Conservation (phyloP, 495 filamentous ascomycete genomes). For the Schizothecium vesticola region DNA sequence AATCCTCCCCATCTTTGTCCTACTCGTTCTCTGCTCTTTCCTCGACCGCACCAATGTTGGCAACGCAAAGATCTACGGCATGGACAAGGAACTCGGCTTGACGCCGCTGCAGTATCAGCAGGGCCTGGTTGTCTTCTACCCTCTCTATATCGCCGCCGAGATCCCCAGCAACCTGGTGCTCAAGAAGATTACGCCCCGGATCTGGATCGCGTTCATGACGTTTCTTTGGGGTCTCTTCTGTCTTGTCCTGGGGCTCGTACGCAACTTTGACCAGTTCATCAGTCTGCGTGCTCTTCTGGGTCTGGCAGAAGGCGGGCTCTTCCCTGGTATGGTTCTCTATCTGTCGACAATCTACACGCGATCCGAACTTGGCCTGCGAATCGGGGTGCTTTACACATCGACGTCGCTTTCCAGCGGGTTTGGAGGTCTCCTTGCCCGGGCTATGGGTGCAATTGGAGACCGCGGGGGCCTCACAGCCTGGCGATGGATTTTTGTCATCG, state of each 20-base stretch:
- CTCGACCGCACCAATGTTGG: conserved; percentile 77
- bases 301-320: conserved; percentile 45
- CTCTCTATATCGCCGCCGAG: conserved; percentile 61
- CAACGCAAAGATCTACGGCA: conserved; percentile 73
- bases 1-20: conserved; percentile 45
- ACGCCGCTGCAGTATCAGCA: conserved; percentile 66
- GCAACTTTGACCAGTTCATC: conserved; percentile 68
- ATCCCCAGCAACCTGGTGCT: conserved; percentile 80
- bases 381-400: conserved; percentile 51
- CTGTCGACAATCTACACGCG: conserved; percentile 44
- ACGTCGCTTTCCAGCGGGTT: conserved; percentile 54
- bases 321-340: conserved; percentile 49
- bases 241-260: conserved; percentile 70
- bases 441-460: conserved; percentile 35
- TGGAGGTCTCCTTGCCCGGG: conserved; percentile 46
- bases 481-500: conserved; percentile 51
- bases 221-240: conserved; percentile 50
- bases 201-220: conserved; percentile 54
- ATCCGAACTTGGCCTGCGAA: conserved; percentile 47
- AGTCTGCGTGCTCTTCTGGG: conserved; percentile 75
- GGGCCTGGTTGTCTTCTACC: conserved; percentile 50
- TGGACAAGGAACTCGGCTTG: conserved; percentile 60
- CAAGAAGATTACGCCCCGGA: conserved; percentile 60
- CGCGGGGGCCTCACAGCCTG: conserved; percentile 39
- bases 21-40: conserved; percentile 55